Base-by-base conservation (phyloP, 805 yeast genomes). In the Ogataea nitratoaversa region DNA sequence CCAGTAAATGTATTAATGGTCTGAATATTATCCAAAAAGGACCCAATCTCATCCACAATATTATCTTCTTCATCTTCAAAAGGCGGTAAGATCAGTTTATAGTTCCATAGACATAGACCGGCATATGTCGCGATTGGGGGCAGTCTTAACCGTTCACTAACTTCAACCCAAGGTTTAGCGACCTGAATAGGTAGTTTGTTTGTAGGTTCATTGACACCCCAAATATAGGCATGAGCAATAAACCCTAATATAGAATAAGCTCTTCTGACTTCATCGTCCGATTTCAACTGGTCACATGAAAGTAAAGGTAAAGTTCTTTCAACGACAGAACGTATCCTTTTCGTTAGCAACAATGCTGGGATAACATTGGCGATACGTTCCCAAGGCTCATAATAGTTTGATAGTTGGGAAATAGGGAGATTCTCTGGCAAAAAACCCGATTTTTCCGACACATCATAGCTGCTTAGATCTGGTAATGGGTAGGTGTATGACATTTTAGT, bases 51-150 rank as follows among this genome's bases (percentile, higher is more conserved):
- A 3, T 53, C 53, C 5, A 47, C 51, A 29, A 48, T 55, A 6
- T 44, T 39, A 14, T 50, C 59, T 19, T 28, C 38, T 5, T 19
- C 33, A 11, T 32, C 29, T 17, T 34, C 37, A 13, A n/a, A 14
- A 13, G 27, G 19, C 3, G 82, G 82, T 13, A 81, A 53, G 13
- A 82, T 76, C 34, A 76, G 71, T 49, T 74, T 77, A 71, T 77
- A 90, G 60, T 90, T 90, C 97, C 97, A 90, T 34, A 90, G 74
- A 47, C 93, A 79, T 46, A 88, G 66, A 1, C 91, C 84, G 4
- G 97, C 87, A 59, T 88, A 91, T 0, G 96, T 86, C 12, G 88
- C 90, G 22, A 90, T 62, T 0, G 96, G 95, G 1, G 96, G 96
- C 13, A 90, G 66, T 18, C 84, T 81, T 45, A 91, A 69, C 23